Evolutionary conservation across 805 yeast genomes (phyloP), one percentile per base, ranked within the genome.

Genomic region (Hanseniaspora jakobsenii): DNA sequence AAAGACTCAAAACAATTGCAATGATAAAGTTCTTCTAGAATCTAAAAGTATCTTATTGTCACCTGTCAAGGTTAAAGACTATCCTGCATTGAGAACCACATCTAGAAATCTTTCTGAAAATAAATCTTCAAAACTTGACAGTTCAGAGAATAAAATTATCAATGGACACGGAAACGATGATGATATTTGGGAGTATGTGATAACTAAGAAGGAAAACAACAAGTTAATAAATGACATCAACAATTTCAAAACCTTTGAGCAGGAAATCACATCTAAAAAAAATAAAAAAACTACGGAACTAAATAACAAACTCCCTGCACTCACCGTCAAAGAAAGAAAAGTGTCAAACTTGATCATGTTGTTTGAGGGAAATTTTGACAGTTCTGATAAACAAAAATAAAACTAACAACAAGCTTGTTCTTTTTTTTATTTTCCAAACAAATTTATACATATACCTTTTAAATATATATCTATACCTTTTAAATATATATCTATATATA

Each of bases 131-230:
- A 6, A 12, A n/a, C 3, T 18, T 14, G 30, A 22, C 16, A 29
- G 19, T 29, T 29, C 4, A 13, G 46, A 34, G 17, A 35, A 42
- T 9, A 42, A 34, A 8, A 42, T 42, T 16, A 42, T 42, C 18
- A 42, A 42, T 23, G 46, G 46, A 18, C 46, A 42, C 19, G 46
- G 46, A 21, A 35, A 28, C 17, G 36, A 42, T 12, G 46, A 42
- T 17, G 46, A 42, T 22, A 16, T 42, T 23, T 42, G 46, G 46
- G 46, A 42, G 29, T 42, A 42, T 23, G 46, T 42, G 16, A 42
- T 42, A 21, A 42, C 39, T 2, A 42, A 42, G 19, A 42, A 42
- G 18, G 46, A 42, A 28, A 42, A 42, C 12, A 42, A 42, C 27
- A 35, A 35, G 5, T n/a, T 42, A 3, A 42, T 42, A 6, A 42